Conservation (phyloP, 108 stramenopile genomes). For the Aureococcus anophagefferens region DNA sequence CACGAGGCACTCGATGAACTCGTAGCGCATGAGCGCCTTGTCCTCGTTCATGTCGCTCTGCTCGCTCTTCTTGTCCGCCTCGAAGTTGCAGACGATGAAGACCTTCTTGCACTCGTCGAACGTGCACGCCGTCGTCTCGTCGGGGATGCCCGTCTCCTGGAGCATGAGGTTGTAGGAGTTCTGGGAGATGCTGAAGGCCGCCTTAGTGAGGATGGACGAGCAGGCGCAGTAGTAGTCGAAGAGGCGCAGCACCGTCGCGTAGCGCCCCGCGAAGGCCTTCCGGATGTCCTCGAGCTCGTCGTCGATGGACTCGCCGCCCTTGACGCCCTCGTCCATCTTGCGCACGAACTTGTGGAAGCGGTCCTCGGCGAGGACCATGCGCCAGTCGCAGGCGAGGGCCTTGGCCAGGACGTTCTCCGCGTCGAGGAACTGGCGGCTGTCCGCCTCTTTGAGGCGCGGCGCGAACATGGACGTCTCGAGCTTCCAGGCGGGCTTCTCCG, state of each 20-base stretch:
- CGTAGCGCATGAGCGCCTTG: conserved; percentile 29
- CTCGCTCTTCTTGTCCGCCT: conserved; percentile 1
- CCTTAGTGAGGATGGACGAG: neutral
- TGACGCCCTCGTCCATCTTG: too few relatives aligned
- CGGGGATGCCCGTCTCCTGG: neutral
- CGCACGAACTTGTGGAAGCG: too few relatives aligned
- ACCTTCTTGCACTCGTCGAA: conserved; percentile 2
- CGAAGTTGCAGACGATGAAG: conserved; percentile 10
- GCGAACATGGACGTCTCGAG: too few relatives aligned
- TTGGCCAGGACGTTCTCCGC: too few relatives aligned
- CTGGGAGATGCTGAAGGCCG: neutral
- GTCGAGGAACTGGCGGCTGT: too few relatives aligned
- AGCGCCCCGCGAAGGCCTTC: neutral
- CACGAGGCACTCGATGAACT: conserved; percentile 29
- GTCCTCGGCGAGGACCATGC: too few relatives aligned
- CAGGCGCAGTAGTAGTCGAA: conserved; percentile 8
- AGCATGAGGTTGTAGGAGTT: neutral
- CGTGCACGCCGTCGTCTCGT: neutral
- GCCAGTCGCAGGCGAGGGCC: too few relatives aligned
- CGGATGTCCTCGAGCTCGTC: too few relatives aligned
- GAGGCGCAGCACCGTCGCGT: neutral
- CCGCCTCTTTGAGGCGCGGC: too few relatives aligned
- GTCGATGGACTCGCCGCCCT: too few relatives aligned
- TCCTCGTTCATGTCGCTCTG: conserved; percentile 17
- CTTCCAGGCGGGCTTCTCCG: too few relatives aligned